These are phyloP conservation scores for Entomophthora muscae DNA, from an alignment of 371 early-diverging fungal species.

Conservation along the genomic window DNA sequence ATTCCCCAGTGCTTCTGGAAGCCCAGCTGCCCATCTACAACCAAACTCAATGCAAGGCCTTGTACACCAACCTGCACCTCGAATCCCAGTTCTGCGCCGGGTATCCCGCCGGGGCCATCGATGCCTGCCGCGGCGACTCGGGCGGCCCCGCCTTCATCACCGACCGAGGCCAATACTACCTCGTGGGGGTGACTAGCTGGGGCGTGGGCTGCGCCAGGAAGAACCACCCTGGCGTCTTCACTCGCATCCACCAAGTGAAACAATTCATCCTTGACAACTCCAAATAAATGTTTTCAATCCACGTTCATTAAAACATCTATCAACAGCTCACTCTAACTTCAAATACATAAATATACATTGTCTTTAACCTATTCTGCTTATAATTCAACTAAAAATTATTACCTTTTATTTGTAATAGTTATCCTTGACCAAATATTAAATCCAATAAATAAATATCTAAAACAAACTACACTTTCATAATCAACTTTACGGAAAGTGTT, in stretches of 20 bases:
- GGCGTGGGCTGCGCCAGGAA: background rate
- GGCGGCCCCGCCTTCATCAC: background rate
- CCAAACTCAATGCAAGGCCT: background rate
- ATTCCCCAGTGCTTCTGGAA: background rate
- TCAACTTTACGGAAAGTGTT: no score
- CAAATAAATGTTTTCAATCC: no score
- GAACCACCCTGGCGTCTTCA: background rate
- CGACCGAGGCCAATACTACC: background rate
- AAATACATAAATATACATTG: no score
- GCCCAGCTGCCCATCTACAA: background rate
- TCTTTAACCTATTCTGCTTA: no score
- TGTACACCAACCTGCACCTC: background rate
- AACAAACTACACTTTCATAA: no score
- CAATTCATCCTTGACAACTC: background rate
- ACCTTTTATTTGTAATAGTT: no score
- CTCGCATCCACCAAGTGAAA: background rate
- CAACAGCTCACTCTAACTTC: no score
- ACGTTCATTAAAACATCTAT: no score
- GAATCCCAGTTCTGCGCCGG: constrained; percentile 1
- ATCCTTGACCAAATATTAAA: no score
- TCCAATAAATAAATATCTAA: no score
- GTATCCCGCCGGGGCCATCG: background rate
- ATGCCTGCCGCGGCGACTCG: background rate
- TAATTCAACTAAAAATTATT: no score
- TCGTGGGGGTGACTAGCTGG: background rate